Evolutionary conservation across 768 basidiomycete genomes (phyloP).

Genomic region (Boletus pseudopeckii): DNA sequence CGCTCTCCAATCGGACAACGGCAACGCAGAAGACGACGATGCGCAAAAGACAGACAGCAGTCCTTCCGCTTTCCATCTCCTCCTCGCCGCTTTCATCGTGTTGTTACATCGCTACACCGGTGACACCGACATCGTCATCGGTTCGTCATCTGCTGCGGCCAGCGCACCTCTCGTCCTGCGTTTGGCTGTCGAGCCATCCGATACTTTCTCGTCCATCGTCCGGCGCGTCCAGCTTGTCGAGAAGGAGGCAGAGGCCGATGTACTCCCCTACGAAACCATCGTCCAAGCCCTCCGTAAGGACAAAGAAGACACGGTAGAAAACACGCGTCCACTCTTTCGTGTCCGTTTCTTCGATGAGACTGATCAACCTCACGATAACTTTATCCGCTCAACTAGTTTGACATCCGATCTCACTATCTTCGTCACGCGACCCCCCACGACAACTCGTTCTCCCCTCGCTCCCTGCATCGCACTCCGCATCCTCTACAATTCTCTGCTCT

Average conservation of each 20-base stretch:
- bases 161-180: constrained; percentile 82
- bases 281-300: constrained; percentile 63
- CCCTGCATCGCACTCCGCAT: constrained; percentile 78
- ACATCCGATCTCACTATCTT: constrained; percentile 94
- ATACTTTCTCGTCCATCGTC: constrained; percentile 88
- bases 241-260: constrained; percentile 76
- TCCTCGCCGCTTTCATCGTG: constrained; percentile 88
- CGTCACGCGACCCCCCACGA: constrained; percentile 67
- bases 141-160: constrained; percentile 74
- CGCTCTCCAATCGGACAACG: constrained; percentile 64
- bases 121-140: constrained; percentile 90
- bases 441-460: constrained; percentile 66
- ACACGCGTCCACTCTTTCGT: constrained; percentile 68
- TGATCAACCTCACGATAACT: constrained; percentile 66
- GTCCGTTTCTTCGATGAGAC: constrained; percentile 97
- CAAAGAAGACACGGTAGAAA: constrained; percentile 56
- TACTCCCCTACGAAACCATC: constrained; percentile 76
- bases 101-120: constrained; percentile 93
- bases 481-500: constrained; percentile 92
- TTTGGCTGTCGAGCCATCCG: constrained; percentile 74
- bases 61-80: constrained; percentile 86
- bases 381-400: constrained; percentile 74
- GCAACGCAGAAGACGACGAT: constrained; percentile 48
- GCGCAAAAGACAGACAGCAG: constrained; percentile 35
- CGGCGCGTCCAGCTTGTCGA: constrained; percentile 82